Base-by-base conservation (phyloP, 225 moss, liverwort and hornwort genomes). In the Neckera pumila region DNA sequence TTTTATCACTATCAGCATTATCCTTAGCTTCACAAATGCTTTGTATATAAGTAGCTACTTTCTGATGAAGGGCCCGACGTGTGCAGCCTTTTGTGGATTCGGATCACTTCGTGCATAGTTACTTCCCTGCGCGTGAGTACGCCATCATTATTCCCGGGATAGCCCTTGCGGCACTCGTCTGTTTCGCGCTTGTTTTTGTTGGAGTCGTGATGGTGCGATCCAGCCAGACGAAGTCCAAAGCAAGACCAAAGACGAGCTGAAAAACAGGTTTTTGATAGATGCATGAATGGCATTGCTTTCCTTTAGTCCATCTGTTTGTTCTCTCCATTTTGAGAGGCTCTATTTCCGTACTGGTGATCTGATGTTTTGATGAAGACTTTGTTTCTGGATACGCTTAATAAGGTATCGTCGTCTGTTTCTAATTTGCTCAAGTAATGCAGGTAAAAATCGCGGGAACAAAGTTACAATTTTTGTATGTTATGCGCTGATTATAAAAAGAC, bases 81-180 rank as follows among this genome's bases (percentile, higher is more conserved):
- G 65, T 88, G 92, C 96, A 97, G 97, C 98, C 98, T 70, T 99
- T 99, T 88, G 98, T 99, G 88, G 98, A 99, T 91, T 94, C 93
- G 81, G 98, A 99, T 91, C 98, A 99, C 88, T 99, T 97, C 87
- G 94, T 99, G 59, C 98, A 99, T 87, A 90, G 92, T 80, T 99
- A 97, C 89, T 99, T 99, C 86, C 98, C 96, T 31, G 95, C 93
- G 19, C 95, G 98, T 66, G 97, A 99, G 88, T 97, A 95, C 89
- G 98, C 98, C 53, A 96, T 99, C 83, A 94, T 97, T 88, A 96
- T 99, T 77, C 98, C 98, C n/a, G 97, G 95, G 45, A 87, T 97
- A 60, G 95, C 95, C 75, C 94, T 94, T 67, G 95, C 95, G 45
- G 88, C 95, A 33, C 93, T 99, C 53, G 87, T 99, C 34, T 96